Base-by-base conservation (phyloP, 495 filamentous ascomycete species). In the Lentithecium fluviatile region DNA sequence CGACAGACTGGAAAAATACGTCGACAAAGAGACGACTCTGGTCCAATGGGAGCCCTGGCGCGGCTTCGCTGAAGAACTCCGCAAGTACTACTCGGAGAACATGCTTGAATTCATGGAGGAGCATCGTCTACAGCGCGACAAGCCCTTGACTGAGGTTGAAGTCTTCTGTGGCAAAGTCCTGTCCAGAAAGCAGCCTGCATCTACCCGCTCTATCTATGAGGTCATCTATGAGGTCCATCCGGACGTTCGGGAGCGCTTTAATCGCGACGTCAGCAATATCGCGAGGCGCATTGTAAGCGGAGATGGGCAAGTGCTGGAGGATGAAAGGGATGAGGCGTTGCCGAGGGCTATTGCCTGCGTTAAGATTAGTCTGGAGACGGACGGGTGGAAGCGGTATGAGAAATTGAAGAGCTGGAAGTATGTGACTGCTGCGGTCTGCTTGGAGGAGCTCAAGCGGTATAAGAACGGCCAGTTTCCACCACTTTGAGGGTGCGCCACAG, bases 121-220 rank as follows among this genome's bases (percentile, higher is more conserved):
- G 2, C 85, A 81, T 68, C 83, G 82, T 0, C 79, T 84, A 2
- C 78, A 85, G 26, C 82, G 83, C 0, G 70, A 68, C 38, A 76
- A 81, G 24, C 77, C 76, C 13, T 75, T 95, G 11, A 82, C 72
- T 2, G 90, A 95, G 68, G 70, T 87, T 11, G 90, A 95, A 73
- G 87, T 88, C 21, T 89, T 92, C 69, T 79, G 82, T 29, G 89
- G 90, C 25, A 81, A 77, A 40, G 86, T 95, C 50, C 73, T 92
- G 20, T 88, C 86, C 56, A 84, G 80, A 46, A 76, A 72, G 0
- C 83, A 53, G 10, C 65, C 85, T 24, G 71, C 72, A 3, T 83
- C 84, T 60, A 83, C 76, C 15, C 78, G 74, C 50, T 77, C 82
- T 0, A 84, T 90, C 58, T 83, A 84, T 43, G 88, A 93, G 46